Evolutionary conservation across 225 moss, liverwort and hornwort genomes (phyloP).

Genomic region (Anthoceros angustus): DNA sequence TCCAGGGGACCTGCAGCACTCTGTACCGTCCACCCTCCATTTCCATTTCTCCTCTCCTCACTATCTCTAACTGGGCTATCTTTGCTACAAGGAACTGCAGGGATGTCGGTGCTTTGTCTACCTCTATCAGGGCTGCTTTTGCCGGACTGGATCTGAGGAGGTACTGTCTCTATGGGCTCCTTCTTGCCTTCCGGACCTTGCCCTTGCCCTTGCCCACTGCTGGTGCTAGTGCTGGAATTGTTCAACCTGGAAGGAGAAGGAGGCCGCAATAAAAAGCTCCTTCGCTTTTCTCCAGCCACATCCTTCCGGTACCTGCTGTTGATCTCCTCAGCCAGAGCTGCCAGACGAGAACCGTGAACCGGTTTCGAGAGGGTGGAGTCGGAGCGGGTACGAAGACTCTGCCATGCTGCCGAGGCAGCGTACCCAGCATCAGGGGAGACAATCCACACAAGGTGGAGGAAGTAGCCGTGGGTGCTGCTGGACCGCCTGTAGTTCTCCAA

Average conservation of each 20-base stretch:
- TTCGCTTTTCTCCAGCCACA: not conserved
- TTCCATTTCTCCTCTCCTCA: not conserved
- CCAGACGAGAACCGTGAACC: not conserved
- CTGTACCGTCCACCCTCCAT: not conserved
- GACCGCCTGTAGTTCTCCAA: conserved; percentile 1
- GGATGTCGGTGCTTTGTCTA: too few relatives aligned
- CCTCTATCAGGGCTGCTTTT: not conserved
- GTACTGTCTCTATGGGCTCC: not conserved
- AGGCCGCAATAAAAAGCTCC: not conserved
- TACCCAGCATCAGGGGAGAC: not conserved
- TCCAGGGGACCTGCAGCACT: not conserved
- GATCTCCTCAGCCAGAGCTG: not conserved
- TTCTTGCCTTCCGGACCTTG: not conserved
- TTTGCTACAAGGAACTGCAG: too few relatives aligned
- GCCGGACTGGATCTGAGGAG: not conserved
- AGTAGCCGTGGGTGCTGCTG: not conserved
- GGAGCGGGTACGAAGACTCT: not conserved
- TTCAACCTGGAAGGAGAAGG: not conserved
- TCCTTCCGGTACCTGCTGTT: not conserved
- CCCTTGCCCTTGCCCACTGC: not conserved
- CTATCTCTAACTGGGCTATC: too few relatives aligned
- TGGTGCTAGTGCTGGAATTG: not conserved
- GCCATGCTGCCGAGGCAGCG: not conserved
- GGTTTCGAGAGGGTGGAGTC: not conserved
- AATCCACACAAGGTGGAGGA: not conserved